phyloP scores from a whole-genome alignment of 2,329 filamentous ascomycete species.

The Venturia effusa region DNA sequence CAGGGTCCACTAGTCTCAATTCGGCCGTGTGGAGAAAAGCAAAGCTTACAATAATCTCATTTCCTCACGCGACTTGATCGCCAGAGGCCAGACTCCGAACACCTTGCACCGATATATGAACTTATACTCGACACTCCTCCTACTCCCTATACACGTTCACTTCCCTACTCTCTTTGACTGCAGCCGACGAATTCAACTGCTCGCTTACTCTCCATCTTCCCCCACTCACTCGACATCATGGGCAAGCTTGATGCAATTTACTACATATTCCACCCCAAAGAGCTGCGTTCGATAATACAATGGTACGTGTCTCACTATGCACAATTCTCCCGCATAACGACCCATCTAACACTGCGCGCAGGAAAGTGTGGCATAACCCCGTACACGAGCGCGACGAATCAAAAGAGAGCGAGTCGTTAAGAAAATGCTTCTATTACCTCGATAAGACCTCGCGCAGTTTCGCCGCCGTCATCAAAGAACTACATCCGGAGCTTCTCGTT shows the following conservation, averaged over 20 bases:
- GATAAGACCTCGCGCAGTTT: conserved; percentile 89
- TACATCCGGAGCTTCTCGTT: conserved; percentile 86
- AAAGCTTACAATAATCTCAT: neutral
- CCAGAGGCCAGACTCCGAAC: neutral
- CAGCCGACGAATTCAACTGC: neutral
- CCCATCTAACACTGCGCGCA: conserved; percentile 26
- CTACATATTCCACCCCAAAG: conserved; percentile 61
- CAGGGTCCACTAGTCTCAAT: neutral
- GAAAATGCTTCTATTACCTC: conserved; percentile 78
- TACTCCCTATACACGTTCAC: neutral
- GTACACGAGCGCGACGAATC: conserved; percentile 71
- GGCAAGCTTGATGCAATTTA: conserved; percentile 46
- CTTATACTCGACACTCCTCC: neutral
- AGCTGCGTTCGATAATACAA: conserved; percentile 78
- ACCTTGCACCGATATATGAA: neutral
- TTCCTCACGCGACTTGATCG: neutral
- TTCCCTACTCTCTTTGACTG: neutral
- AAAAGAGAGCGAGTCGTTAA: conserved; percentile 63
- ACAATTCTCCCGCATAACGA: neutral
- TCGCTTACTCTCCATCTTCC: neutral
- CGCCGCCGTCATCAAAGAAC: conserved; percentile 82
- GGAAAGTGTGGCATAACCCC: conserved; percentile 95
- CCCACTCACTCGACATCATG: neutral
- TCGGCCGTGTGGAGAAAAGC: neutral
- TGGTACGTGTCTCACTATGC: conserved; percentile 47